Base-by-base conservation (phyloP, 257 asterid genomes). In the Ehretia macrophylla region DNA sequence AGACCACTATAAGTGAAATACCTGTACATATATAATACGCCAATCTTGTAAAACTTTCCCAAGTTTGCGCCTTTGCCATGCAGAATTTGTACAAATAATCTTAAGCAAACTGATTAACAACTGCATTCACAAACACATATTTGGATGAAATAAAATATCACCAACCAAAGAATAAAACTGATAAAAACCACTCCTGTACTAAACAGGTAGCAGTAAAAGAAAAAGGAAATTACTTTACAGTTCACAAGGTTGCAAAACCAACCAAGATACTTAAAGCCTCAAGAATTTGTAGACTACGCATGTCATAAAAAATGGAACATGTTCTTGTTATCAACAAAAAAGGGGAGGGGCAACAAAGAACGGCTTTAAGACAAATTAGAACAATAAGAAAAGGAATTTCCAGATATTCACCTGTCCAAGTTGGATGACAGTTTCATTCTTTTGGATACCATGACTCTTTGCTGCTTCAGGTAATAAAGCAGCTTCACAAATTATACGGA, bases 61-160 rank as follows among this genome's bases (percentile, higher is more conserved):
- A 61, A 93, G 96, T 76, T 93, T 93, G 66, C 99, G 99, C 67
- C 99, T 76, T 77, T 86, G 97, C 99, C 99, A 93, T 54, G 99
- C 89, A 67, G 87, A 72, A 74, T 93, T 93, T 27, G 99, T 76
- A 75, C 95, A 93, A 38, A 93, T 81, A 76, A 89, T 76, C 77
- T 79, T 75, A 62, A 93, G 85, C 84, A 93, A 77, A 70, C 77
- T 80, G 80, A 79, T 79, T 58, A 82, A 65, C 63, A 89, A 74
- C 99, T 93, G 97, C 88, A 86, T 66, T 65, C 63, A 35, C 69
- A 83, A 55, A 63, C 46, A 56, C 17, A 59, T 40, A 67, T 75
- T 40, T 67, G 39, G 10, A 49, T 49, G 54, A 21, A 49, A 48
- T 8, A 8, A 49, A 49, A 51, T 40, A 61, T 50, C 67, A 55